Conservation (phyloP, 805 yeast species). For the Suhomyces vadensis region DNA sequence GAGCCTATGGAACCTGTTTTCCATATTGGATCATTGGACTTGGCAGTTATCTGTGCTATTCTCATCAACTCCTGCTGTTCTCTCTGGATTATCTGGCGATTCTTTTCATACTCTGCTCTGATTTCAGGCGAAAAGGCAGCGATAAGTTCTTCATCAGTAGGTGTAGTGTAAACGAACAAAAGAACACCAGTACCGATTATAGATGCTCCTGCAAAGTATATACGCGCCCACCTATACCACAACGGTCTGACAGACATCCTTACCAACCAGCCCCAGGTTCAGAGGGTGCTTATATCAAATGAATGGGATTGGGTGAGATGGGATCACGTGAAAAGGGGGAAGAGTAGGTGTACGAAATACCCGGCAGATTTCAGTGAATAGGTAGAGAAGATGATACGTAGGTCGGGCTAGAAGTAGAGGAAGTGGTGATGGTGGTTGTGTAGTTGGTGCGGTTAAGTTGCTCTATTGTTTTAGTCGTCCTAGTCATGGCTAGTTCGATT, state of each 20-base stretch:
- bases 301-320: background rate
- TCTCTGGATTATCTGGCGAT: slow-evolving; percentile 57
- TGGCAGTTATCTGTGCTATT: slow-evolving; percentile 61
- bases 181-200: slow-evolving; percentile 74
- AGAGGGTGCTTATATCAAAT: background rate
- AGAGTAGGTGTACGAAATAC: too few relatives aligned
- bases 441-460: too few relatives aligned
- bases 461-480: too few relatives aligned
- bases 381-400: too few relatives aligned
- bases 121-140: slow-evolving; percentile 80
- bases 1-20: slow-evolving; percentile 67
- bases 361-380: too few relatives aligned
- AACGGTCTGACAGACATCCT: slow-evolving; percentile 34
- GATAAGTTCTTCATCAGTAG: slow-evolving; percentile 80
- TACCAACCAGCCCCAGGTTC: too few relatives aligned
- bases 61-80: slow-evolving; percentile 73
- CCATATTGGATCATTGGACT: slow-evolving; percentile 80
- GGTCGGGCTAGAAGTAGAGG: too few relatives aligned
- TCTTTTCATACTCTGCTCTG: slow-evolving; percentile 68
- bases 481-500: too few relatives aligned
- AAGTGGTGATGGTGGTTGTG: too few relatives aligned
- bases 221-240: slow-evolving; percentile 61
- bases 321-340: too few relatives aligned
- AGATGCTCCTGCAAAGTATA: slow-evolving; percentile 59
- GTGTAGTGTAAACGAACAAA: slow-evolving; percentile 71